These are phyloP conservation scores for Medicago arabica DNA, from an alignment of 306 rosid genomes.

Conservation along the genomic window DNA sequence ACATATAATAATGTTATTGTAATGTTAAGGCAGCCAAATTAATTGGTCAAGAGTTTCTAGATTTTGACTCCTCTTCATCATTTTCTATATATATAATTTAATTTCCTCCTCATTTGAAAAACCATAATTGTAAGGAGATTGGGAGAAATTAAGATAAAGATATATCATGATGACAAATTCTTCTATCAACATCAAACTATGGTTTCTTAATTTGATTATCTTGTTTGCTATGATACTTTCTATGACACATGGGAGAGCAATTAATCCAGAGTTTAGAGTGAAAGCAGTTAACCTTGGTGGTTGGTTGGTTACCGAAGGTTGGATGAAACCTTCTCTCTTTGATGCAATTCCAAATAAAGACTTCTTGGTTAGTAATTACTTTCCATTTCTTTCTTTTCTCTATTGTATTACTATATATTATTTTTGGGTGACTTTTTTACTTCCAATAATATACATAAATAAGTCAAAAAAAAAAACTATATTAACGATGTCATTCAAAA, in stretches of 20 bases:
- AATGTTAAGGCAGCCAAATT: background rate
- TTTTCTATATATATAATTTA: slow-evolving; percentile 5
- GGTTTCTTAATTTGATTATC: slow-evolving; percentile 38
- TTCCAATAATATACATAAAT: too few species aligned
- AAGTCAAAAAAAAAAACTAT: too few species aligned
- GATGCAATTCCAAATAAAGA: slow-evolving; percentile 82
- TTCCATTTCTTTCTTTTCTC: too few species aligned
- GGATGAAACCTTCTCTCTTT: slow-evolving; percentile 87
- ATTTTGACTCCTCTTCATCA: background rate
- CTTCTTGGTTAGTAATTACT: slow-evolving; percentile 49
- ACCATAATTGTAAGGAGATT: background rate
- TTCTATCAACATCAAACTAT: slow-evolving; percentile 28
- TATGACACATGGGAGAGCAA: slow-evolving; percentile 32
- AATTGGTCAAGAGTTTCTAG: slow-evolving; percentile 21
- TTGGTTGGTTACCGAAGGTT: slow-evolving; percentile 87
- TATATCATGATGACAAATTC: slow-evolving; percentile 40
- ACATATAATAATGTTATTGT: background rate
- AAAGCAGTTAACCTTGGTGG: slow-evolving; percentile 82
- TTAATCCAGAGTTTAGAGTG: slow-evolving; percentile 26
- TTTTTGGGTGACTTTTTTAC: too few species aligned
- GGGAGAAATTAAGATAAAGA: background rate
- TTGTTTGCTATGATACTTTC: slow-evolving; percentile 12
- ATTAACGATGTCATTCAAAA: too few species aligned
- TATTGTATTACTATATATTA: too few species aligned
- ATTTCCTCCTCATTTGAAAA: background rate